phyloP scores from a whole-genome alignment of 306 rosid genomes.

The Leucaena leucocephala region DNA sequence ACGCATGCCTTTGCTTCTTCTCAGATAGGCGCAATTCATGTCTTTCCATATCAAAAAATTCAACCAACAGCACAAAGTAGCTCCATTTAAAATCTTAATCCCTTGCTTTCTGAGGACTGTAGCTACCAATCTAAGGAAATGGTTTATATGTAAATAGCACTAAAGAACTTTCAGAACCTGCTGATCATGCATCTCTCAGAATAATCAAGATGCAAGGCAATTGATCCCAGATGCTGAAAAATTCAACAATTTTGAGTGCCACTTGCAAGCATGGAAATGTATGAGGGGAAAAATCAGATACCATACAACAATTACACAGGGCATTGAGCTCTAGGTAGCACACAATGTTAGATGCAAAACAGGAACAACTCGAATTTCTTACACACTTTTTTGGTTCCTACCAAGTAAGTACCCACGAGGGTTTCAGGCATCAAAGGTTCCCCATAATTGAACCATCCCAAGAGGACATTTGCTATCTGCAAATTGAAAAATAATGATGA shows the following conservation, averaged over 20 bases:
- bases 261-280: slow-evolving; percentile 1
- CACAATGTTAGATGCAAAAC: slow-evolving; percentile 24
- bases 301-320: slow-evolving; percentile 32
- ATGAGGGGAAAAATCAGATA: slow-evolving; percentile 6
- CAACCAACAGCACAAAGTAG: not conserved
- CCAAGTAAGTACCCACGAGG: not conserved
- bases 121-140: not conserved
- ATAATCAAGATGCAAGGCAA: slow-evolving; percentile 3
- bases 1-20: not conserved
- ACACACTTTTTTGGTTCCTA: slow-evolving; percentile 26
- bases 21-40: not conserved
- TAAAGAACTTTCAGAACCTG: not conserved
- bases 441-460: slow-evolving; percentile 14
- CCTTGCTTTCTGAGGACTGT: not conserved
- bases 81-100: not conserved
- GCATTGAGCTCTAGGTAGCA: slow-evolving; percentile 35
- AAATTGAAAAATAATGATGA: slow-evolving; percentile 32
- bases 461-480: slow-evolving; percentile 40
- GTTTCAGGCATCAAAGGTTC: slow-evolving; percentile 39
- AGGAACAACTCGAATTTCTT: slow-evolving; percentile 34
- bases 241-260: slow-evolving; percentile 26
- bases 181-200: not conserved
- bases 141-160: not conserved
- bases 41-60: not conserved
- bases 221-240: slow-evolving; percentile 11